Conservation (phyloP, 2,329 filamentous ascomycete species). For the Pseudonectria foliicola region DNA sequence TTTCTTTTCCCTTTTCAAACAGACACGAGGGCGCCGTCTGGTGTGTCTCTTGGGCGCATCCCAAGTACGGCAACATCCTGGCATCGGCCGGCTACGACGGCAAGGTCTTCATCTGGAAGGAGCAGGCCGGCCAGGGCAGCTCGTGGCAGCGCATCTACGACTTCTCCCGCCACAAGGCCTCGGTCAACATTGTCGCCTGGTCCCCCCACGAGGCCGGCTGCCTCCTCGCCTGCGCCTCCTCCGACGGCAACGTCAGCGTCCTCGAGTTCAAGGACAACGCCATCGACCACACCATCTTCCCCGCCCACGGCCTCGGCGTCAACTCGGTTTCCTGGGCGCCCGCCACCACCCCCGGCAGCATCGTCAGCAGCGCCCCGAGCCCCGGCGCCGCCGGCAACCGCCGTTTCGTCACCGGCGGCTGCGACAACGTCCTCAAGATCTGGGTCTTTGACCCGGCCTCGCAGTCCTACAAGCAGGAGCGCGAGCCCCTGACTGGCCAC, state of each 20-base stretch:
- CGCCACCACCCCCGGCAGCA: slow-evolving; percentile 71
- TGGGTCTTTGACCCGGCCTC: slow-evolving; percentile 71
- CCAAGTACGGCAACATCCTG: slow-evolving; percentile 97
- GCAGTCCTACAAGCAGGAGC: slow-evolving; percentile 55
- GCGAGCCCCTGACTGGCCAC: slow-evolving; percentile 68
- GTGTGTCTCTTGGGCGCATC: slow-evolving; percentile 97
- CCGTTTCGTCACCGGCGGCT: slow-evolving; percentile 89
- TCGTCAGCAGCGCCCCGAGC: slow-evolving; percentile 64
- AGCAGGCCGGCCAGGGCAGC: slow-evolving; percentile 54
- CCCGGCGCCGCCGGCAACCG: slow-evolving; percentile 57
- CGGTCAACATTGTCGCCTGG: slow-evolving; percentile 95
- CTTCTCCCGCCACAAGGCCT: slow-evolving; percentile 88
- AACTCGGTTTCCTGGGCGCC: slow-evolving; percentile 97
- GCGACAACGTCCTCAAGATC: slow-evolving; percentile 88
- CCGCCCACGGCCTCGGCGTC: slow-evolving; percentile 86
- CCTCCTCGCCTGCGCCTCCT: slow-evolving; percentile 87
- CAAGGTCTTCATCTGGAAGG: slow-evolving; percentile 97
- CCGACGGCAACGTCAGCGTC: slow-evolving; percentile 86
- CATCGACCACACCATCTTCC: slow-evolving; percentile 84
- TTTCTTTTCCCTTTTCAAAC: slow-evolving; percentile 18
- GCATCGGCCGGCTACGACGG: slow-evolving; percentile 94
- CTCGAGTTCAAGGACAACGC: slow-evolving; percentile 96
- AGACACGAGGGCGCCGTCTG: slow-evolving; percentile 97
- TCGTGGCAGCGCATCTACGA: slow-evolving; percentile 86
- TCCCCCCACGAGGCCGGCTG: slow-evolving; percentile 95